Evolutionary conservation across 116 monocot genomes (phyloP).

Genomic region (Phalaenopsis hybrid): DNA sequence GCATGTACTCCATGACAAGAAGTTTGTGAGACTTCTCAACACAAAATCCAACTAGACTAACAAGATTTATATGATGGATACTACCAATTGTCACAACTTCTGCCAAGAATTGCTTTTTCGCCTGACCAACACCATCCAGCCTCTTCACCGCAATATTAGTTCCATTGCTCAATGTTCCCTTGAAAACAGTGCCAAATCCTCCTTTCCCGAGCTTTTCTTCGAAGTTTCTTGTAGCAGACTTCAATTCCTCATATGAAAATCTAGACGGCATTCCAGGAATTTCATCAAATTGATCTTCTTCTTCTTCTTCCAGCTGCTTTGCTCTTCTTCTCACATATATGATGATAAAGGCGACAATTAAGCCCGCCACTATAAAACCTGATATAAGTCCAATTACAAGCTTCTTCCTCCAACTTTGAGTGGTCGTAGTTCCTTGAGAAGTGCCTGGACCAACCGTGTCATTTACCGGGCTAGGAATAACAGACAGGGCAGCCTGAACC

Average conservation of each 20-base stretch:
- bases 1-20: slow-evolving; percentile 31
- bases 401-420: neutral
- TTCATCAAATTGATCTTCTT: neutral
- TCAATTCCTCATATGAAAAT: slow-evolving; percentile 18
- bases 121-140: slow-evolving; percentile 14
- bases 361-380: neutral
- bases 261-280: neutral
- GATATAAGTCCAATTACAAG: neutral
- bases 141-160: slow-evolving; percentile 19
- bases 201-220: slow-evolving; percentile 16
- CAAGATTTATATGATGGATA: slow-evolving; percentile 17
- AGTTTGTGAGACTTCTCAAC: slow-evolving; percentile 30
- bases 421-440: neutral
- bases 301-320: neutral
- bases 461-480: neutral
- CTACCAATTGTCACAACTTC: slow-evolving; percentile 22
- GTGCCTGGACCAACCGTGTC: neutral
- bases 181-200: slow-evolving; percentile 25
- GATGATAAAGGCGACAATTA: neutral
- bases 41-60: slow-evolving; percentile 15
- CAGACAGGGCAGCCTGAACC: neutral
- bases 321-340: neutral
- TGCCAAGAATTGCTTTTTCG: slow-evolving; percentile 20
- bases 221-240: slow-evolving; percentile 11
- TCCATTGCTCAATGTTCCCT: slow-evolving; percentile 17